These are phyloP conservation scores for Rhododendron williamsianum DNA, from an alignment of 148 eudicot genomes.

Conservation along the genomic window DNA sequence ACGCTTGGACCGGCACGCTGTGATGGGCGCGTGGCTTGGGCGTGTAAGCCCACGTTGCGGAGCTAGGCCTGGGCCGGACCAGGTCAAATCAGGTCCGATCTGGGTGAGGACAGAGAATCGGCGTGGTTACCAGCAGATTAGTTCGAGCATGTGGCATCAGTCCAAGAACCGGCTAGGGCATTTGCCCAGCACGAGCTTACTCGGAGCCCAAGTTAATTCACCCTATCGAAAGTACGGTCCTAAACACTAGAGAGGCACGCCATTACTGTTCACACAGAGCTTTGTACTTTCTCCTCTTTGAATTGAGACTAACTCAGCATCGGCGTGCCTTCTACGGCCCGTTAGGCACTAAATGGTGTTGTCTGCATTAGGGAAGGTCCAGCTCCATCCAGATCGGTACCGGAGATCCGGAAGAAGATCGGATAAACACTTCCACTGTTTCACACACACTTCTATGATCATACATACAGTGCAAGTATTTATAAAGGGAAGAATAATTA, in stretches of 20 bases:
- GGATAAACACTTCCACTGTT: neutral
- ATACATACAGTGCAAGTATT: neutral
- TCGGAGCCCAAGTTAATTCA: neutral
- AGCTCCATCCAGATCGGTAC: no score
- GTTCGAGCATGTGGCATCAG: neutral
- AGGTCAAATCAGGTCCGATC: neutral
- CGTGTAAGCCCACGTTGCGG: neutral
- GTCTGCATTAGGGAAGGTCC: no score
- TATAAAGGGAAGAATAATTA: neutral
- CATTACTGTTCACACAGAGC: no score
- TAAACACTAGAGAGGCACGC: neutral
- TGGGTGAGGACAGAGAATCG: neutral
- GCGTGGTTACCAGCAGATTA: neutral
- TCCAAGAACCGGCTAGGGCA: neutral
- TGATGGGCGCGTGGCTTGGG: neutral
- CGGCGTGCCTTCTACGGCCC: no score
- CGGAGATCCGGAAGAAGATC: no score
- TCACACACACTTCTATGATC: neutral
- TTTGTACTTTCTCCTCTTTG: no score
- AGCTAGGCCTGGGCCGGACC: neutral
- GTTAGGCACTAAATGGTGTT: no score
- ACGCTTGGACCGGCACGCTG: neutral
- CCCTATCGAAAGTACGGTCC: neutral
- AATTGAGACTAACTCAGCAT: no score
- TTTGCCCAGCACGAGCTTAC: neutral